Percentiles rank a stretch among this genome's conserved stretches.
These are phyloP conservation scores for Afroboletus lepidellus DNA, from an alignment of 1,284 basidiomycete species.

Conservation along the genomic window DNA sequence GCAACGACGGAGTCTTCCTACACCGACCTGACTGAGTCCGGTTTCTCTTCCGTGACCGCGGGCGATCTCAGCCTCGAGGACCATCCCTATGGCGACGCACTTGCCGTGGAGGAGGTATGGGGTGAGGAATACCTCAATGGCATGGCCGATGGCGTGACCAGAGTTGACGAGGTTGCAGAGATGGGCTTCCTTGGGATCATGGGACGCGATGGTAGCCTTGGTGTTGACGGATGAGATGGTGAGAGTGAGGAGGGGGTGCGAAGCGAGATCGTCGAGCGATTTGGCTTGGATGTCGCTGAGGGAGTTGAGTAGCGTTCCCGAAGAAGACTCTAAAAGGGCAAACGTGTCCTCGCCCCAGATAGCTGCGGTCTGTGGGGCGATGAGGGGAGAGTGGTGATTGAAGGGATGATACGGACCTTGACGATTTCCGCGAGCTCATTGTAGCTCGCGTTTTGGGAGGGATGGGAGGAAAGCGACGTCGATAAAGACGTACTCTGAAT, in stretches of 20 bases:
- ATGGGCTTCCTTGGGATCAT: conserved; percentile 93
- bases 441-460: conserved; percentile 87
- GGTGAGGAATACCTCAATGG: conserved; percentile 91
- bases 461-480: conserved; percentile 96
- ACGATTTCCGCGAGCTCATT: conserved; percentile 99
- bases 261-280: conserved; percentile 66
- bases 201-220: conserved; percentile 93
- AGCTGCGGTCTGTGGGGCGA: conserved; percentile 81
- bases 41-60: conserved; percentile 66
- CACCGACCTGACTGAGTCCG: conserved; percentile 82
- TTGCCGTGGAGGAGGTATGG: conserved; percentile 92
- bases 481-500: conserved; percentile 96
- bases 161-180: conserved; percentile 97
- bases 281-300: conserved; percentile 60
- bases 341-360: conserved; percentile 94
- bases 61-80: conserved; percentile 90
- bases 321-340: conserved; percentile 78
- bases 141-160: conserved; percentile 94
- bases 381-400: conserved; percentile 3
- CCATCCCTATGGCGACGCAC: conserved; percentile 91
- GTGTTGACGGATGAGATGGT: conserved; percentile 88
- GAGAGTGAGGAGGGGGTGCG: conserved; percentile 77
- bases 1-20: conserved; percentile 82
- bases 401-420: conserved; percentile 57
- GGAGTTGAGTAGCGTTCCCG: conserved; percentile 68